phyloP scores from a whole-genome alignment of 1,284 basidiomycete genomes.

The Polyporus tsugae region DNA sequence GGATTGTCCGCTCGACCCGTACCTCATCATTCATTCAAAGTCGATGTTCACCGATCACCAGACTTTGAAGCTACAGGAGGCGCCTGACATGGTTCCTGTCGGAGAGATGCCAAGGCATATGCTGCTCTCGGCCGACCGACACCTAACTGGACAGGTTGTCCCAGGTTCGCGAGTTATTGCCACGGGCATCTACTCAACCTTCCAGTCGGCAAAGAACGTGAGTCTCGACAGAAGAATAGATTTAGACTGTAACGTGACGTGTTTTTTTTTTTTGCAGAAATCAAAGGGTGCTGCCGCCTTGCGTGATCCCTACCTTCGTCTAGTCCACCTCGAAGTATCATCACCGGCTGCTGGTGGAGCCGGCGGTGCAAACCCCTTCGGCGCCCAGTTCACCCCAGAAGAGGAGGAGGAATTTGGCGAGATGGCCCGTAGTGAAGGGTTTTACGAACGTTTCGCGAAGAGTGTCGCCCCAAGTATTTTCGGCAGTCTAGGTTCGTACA shows the following conservation, averaged over 20 bases:
- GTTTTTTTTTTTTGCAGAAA: constrained; percentile 58
- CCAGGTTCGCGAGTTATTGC: constrained; percentile 95
- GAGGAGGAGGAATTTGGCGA: constrained; percentile 97
- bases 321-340: constrained; percentile 91
- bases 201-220: constrained; percentile 86
- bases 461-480: constrained; percentile 98
- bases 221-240: constrained; percentile 38
- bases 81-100: constrained; percentile 99
- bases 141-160: constrained; percentile 90
- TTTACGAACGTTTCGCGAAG: constrained; percentile 94
- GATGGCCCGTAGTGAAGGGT: constrained; percentile 88
- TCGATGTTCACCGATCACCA: constrained; percentile 97
- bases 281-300: constrained; percentile 81
- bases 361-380: constrained; percentile 78
- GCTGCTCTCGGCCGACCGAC: constrained; percentile 90
- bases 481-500: constrained; percentile 82
- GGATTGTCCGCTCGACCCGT: constrained; percentile 96
- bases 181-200: constrained; percentile 98
- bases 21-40: constrained; percentile 95
- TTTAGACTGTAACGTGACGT: constrained; percentile 5
- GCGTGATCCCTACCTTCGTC: constrained; percentile 93
- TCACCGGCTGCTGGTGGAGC: constrained; percentile 77
- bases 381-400: constrained; percentile 89
- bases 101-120: constrained; percentile 98
- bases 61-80: constrained; percentile 97